Evolutionary conservation across 192 early-diverging fungal genomes (phyloP).

Genomic region (Umbelopsis sp.): DNA sequence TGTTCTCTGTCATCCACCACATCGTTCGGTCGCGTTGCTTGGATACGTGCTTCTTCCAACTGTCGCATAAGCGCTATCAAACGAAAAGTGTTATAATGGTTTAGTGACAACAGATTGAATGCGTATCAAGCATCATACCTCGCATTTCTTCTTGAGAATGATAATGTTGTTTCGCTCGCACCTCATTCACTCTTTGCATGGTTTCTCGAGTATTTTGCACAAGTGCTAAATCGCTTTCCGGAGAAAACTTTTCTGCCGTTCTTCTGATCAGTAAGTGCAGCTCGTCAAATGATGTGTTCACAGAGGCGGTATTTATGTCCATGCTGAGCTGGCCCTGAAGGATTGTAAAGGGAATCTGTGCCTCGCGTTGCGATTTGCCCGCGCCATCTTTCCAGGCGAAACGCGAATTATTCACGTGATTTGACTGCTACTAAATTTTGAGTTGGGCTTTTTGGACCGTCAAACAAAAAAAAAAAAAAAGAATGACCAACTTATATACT

Average conservation of each 20-base stretch:
- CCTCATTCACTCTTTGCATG: constrained; percentile 1
- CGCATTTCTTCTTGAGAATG: constrained; percentile 15
- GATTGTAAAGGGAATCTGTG: too few species aligned
- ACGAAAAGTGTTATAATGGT: not conserved
- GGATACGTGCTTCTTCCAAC: constrained; percentile 11
- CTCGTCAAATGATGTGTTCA: constrained; percentile 6
- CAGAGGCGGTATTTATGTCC: not conserved
- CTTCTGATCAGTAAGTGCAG: not conserved
- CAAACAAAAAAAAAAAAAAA: not conserved
- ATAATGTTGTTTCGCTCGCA: constrained; percentile 8
- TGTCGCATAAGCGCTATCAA: not conserved
- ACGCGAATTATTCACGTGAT: not conserved
- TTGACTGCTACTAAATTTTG: not conserved
- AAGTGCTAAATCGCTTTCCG: constrained; percentile 2
- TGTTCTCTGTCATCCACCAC: constrained; percentile 1
- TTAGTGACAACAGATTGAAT: not conserved
- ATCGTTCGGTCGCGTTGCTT: constrained; percentile 2
- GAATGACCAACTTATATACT: not conserved
- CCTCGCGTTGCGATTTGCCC: too few species aligned
- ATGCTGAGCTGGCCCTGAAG: not conserved
- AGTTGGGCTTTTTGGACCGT: not conserved
- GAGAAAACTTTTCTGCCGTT: constrained; percentile 8
- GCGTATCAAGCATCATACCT: not conserved
- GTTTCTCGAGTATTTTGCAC: constrained; percentile 12
- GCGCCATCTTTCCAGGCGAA: too few species aligned